A percentile compares a stretch with the other conserved stretches of the same genome.
phyloP scores from a whole-genome alignment of 2,329 filamentous ascomycete genomes.

The Nemania diffusa region DNA sequence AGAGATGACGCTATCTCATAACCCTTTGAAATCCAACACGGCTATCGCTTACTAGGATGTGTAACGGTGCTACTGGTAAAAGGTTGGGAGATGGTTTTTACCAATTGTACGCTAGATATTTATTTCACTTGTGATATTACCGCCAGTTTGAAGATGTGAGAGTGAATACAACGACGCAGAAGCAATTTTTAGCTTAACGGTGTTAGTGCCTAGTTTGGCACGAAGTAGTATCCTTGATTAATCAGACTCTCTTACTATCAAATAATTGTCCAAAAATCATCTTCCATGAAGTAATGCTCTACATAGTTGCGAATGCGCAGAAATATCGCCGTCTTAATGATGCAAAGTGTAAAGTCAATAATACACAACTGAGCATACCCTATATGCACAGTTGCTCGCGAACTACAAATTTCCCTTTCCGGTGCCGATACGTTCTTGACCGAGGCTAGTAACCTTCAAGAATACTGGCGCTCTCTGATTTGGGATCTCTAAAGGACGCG shows the following conservation, averaged over 20 bases:
- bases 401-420: neutral
- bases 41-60: too few relatives aligned
- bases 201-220: neutral
- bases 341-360: neutral
- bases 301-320: neutral
- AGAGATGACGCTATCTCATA: neutral
- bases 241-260: neutral
- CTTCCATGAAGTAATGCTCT: slow-evolving; percentile 2
- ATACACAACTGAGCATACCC: slow-evolving; percentile 5
- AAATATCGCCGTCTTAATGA: neutral
- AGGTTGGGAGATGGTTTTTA: neutral
- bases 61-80: too few relatives aligned
- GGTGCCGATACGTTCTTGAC: neutral
- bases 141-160: neutral
- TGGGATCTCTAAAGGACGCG: neutral
- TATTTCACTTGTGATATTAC: neutral
- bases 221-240: neutral
- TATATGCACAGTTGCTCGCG: neutral
- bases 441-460: neutral
- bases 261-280: slow-evolving; percentile 1
- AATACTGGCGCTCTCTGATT: neutral
- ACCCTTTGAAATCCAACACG: neutral
- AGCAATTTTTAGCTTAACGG: too few relatives aligned
- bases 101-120: neutral
- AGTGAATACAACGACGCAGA: neutral